Base-by-base conservation (phyloP, 768 basidiomycete genomes). In the Pisolithus albus region DNA sequence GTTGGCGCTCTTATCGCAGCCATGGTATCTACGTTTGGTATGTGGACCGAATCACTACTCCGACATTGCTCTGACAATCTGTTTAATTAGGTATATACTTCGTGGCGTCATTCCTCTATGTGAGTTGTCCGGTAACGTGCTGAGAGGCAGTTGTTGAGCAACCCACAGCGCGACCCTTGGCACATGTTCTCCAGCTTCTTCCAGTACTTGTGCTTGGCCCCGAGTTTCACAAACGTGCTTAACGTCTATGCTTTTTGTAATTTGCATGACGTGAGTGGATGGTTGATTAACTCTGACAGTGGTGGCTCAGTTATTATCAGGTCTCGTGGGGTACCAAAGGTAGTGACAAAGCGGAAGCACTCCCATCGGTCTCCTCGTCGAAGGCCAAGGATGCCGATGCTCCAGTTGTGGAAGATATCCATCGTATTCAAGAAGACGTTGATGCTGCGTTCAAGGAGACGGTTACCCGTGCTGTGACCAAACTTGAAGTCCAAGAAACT, bases 211-310 rank as follows among this genome's bases (percentile, higher is more conserved):
- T 84, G 84, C 61, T 69, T 98, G 52, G 95, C 95, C 10, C 90
- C 91, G 1, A 90, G 87, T 59, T 95, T 95, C 72, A 93, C 86
- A 34, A 97, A 96, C 65, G 86, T 98, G 42, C 79, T 95, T 60
- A 95, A 95, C 69, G 89, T 94, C 36, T 97, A 97, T 65, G 93
- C 94, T 1, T 97, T 97, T 76, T 96, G 92, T 71, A 96, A 96
- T 71, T 72, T 96, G 69, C 92, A 92, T 65, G 92, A 93, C 67
- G 88, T 88, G 55, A 43, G 77, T 67, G 2, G 46, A 50, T 23
- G 21, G 10, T 41, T 41, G 43, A 46, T 16, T 11, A 15, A 34
- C 42, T 37, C n/a, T 28, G 26, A 36, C 1, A 15, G 13, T 5
- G 10, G 5, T 37, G 34, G 43, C 45, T 47, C 26, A 55, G 19